Evolutionary conservation across 2,329 filamentous ascomycete species (phyloP).

Genomic region (Clonostachys solani): DNA sequence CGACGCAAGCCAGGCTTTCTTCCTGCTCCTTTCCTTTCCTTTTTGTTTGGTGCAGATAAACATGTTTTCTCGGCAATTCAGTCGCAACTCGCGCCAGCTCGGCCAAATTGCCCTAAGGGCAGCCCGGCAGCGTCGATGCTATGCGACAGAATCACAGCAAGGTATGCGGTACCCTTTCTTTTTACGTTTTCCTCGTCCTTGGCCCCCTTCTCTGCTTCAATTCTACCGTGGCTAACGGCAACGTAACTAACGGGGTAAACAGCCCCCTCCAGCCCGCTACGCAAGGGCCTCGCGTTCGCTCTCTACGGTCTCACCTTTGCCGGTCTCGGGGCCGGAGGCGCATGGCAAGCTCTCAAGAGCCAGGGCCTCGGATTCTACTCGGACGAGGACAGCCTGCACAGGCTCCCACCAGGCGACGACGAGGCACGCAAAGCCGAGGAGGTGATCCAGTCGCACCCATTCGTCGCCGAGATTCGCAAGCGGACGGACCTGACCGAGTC

Average conservation of each 20-base stretch:
- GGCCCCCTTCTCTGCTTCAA: no score
- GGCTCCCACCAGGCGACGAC: constrained; percentile 56
- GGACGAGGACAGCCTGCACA: constrained; percentile 68
- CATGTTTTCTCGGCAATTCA: constrained; percentile 2
- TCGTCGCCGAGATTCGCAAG: constrained; percentile 64
- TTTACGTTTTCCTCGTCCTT: no score
- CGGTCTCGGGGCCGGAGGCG: constrained; percentile 22
- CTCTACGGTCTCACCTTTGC: constrained; percentile 22
- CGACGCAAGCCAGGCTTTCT: neutral
- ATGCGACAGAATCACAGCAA: neutral
- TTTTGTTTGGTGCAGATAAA: neutral
- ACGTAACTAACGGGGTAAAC: neutral
- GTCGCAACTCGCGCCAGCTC: constrained; percentile 1
- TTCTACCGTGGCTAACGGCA: no score
- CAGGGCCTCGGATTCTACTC: constrained; percentile 32
- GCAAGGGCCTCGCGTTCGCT: constrained; percentile 14
- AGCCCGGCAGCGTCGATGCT: neutral
- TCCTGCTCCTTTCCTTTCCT: neutral
- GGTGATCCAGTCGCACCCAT: constrained; percentile 69
- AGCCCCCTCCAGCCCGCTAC: constrained; percentile 5
- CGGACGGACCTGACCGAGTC: constrained; percentile 68
- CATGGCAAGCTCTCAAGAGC: constrained; percentile 26
- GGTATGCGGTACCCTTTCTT: neutral
- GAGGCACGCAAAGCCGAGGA: constrained; percentile 60
- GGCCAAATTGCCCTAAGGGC: neutral